Evolutionary conservation across 2,329 filamentous ascomycete species (phyloP).

Genomic region (Alternaria consortialis): DNA sequence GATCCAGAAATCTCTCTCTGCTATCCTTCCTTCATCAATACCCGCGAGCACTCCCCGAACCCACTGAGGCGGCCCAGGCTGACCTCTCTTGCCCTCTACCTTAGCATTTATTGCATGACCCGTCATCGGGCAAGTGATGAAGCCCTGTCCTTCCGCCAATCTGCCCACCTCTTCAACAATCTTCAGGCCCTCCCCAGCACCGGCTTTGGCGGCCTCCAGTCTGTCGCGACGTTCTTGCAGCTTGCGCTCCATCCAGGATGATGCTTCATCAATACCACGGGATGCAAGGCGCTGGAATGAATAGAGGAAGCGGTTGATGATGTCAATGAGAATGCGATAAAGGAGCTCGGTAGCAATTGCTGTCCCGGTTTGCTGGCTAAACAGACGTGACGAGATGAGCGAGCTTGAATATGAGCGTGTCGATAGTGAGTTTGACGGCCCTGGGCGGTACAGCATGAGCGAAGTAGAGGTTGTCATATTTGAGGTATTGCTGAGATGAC

Average conservation of each 20-base stretch:
- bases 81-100: slow-evolving; percentile 5
- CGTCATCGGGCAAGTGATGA: slow-evolving; percentile 33
- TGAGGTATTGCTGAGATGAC: background rate
- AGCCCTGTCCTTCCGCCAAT: slow-evolving; percentile 28
- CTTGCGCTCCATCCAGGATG: slow-evolving; percentile 37
- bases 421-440: slow-evolving; percentile 6
- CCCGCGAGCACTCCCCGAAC: slow-evolving; percentile 36
- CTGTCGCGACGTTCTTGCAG: slow-evolving; percentile 26
- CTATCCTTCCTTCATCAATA: slow-evolving; percentile 39
- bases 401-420: slow-evolving; percentile 13
- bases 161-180: slow-evolving; percentile 37
- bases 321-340: slow-evolving; percentile 42
- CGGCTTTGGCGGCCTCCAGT: background rate
- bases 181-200: slow-evolving; percentile 1
- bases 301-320: slow-evolving; percentile 37
- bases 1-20: slow-evolving; percentile 41
- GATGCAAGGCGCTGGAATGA: slow-evolving; percentile 37
- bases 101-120: slow-evolving; percentile 8
- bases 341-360: slow-evolving; percentile 42
- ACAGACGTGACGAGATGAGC: slow-evolving; percentile 23
- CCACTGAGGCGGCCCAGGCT: slow-evolving; percentile 34
- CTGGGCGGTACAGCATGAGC: slow-evolving; percentile 23
- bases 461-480: slow-evolving; percentile 28
- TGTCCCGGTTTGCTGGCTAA: slow-evolving; percentile 33
- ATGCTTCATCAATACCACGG: slow-evolving; percentile 33